Evolutionary conservation across 208 protist genomes (phyloP), one percentile per base, ranked within the genome.

Genomic region (Wallacemonas sp.): DNA sequence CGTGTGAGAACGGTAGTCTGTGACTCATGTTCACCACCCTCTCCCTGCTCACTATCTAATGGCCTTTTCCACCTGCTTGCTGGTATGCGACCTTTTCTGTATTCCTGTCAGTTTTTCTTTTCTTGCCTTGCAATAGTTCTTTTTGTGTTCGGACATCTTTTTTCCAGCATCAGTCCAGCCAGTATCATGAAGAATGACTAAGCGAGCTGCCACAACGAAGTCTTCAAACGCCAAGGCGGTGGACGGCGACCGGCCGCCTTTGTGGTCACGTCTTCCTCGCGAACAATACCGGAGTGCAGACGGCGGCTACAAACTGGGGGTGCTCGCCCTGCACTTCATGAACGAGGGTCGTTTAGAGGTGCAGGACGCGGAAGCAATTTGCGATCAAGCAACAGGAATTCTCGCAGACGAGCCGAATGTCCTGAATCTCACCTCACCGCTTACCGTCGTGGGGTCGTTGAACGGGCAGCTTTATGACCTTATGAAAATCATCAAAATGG

Each of bases 381-480:
- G 78, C 37, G 72, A 81, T 37, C 46, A 68, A 21, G 83, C 86
- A n/a, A 71, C 83, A 4, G 64, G 59, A n/a, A 34, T 89, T 34
- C 71, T 91, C 21, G 66, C 74, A 44, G 73, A 60, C 3, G 85
- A 94, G 42, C 72, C 74, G 10, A 94, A 94, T 59, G 38, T 82
- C 2, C 69, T 94, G 17, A 29, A 33, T 1, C 55, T 94, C 32
- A 41, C 75, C 41, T 71, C 78, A 27, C 79, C 79, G 17, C 67
- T 98, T 1, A 92, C 83, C 5, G 80, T 98, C 24, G 94, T 98
- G 1, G 97, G 97, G 21, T 94, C 98, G 73, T 68, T 98, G 60
- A 94, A 98, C 63, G 97, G 95, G 38, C 97, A 98, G 70, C 90
- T 96, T 34, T 93, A 94, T 68, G 94, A 98, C 62, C 61, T 98